A percentile compares a stretch with the other conserved stretches of the same genome.
phyloP scores from a whole-genome alignment of 2,329 filamentous ascomycete genomes.

The Epicoccum nigrum region DNA sequence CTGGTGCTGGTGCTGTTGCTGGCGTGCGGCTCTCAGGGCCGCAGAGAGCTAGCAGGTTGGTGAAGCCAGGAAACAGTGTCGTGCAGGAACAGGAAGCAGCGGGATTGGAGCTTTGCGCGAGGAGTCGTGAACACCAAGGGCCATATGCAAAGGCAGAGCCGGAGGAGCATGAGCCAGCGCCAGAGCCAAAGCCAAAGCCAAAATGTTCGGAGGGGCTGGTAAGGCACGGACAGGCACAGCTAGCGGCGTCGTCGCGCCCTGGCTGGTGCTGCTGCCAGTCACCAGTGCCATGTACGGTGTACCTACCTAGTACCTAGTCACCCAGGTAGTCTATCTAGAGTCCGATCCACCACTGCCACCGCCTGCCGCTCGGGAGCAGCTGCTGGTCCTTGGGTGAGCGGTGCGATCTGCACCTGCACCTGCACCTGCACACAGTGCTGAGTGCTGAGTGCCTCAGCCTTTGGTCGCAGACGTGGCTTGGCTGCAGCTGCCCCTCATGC shows the following conservation, averaged over 20 bases:
- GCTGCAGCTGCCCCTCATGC: constrained; percentile 19
- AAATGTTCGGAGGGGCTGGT: constrained; percentile 27
- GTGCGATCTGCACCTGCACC: constrained; percentile 25
- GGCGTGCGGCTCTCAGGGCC: constrained; percentile 33
- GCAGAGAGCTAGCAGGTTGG: constrained; percentile 25
- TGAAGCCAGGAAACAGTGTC: constrained; percentile 29
- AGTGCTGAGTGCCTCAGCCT: too few relatives aligned
- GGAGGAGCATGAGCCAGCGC: too few relatives aligned
- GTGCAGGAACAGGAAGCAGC: constrained; percentile 31
- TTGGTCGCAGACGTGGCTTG: constrained; percentile 16
- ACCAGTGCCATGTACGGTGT: too few relatives aligned
- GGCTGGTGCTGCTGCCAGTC: not conserved
- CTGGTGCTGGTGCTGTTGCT: too few relatives aligned
- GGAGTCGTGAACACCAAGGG: constrained; percentile 12
- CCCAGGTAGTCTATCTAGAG: too few relatives aligned
- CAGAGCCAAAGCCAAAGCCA: not conserved
- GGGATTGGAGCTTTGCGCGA: constrained; percentile 25
- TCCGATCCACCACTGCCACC: constrained; percentile 33
- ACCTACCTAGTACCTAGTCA: too few relatives aligned
- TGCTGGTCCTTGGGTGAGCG: constrained; percentile 18
- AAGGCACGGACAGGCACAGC: constrained; percentile 24
- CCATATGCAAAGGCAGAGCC: too few relatives aligned
- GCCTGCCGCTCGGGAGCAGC: constrained; percentile 22
- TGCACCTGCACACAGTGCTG: too few relatives aligned
- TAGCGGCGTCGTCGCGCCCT: constrained; percentile 34